phyloP scores from a whole-genome alignment of 1,284 basidiomycete species.

The Butyriboletus appendiculatus region DNA sequence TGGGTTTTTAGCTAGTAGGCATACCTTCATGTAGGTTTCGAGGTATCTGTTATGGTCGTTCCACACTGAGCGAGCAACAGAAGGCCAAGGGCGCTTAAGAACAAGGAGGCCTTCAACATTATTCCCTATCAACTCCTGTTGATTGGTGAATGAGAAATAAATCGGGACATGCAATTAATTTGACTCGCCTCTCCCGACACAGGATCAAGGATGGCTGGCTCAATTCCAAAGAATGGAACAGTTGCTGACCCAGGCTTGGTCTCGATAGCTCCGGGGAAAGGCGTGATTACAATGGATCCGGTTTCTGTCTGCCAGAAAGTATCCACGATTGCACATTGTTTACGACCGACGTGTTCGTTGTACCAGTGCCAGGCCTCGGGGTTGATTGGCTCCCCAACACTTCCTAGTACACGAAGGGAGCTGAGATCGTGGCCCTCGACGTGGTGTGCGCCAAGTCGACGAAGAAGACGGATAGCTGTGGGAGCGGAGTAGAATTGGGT shows the following conservation, averaged over 20 bases:
- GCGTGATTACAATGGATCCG: slow-evolving; percentile 93
- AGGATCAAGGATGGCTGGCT: slow-evolving; percentile 88
- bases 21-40: slow-evolving; percentile 89
- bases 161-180: background rate
- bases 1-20: slow-evolving; percentile 1
- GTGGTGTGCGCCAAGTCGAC: slow-evolving; percentile 86
- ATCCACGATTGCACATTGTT: slow-evolving; percentile 94
- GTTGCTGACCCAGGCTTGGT: slow-evolving; percentile 97
- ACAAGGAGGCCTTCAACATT: slow-evolving; percentile 92
- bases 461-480: slow-evolving; percentile 91
- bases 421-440: slow-evolving; percentile 86
- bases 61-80: slow-evolving; percentile 93
- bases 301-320: slow-evolving; percentile 99
- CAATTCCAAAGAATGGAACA: slow-evolving; percentile 96
- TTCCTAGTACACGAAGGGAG: slow-evolving; percentile 86
- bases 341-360: slow-evolving; percentile 89
- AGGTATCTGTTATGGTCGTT: slow-evolving; percentile 90
- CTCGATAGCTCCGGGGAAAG: slow-evolving; percentile 93
- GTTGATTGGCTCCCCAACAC: slow-evolving; percentile 98
- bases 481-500: slow-evolving; percentile 96
- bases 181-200: slow-evolving; percentile 57
- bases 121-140: slow-evolving; percentile 73
- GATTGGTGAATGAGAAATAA: background rate
- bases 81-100: slow-evolving; percentile 91
- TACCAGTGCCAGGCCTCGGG: slow-evolving; percentile 99